Conservation (phyloP, 2,329 filamentous ascomycete genomes). For the Neofusicoccum kwambonambiense region DNA sequence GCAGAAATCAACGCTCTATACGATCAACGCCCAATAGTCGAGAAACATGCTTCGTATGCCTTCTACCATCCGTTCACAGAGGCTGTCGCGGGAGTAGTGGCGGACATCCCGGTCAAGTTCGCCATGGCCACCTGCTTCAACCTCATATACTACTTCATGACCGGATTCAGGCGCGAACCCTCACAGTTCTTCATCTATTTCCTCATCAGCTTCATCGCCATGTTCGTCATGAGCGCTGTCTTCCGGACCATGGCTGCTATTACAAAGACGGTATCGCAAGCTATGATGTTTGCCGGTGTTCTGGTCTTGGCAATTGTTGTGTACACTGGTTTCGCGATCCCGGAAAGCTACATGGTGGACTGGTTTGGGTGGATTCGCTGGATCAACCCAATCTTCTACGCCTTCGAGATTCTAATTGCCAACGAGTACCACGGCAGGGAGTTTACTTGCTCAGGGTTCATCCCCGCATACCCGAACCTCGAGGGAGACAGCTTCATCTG, state of each 20-base stretch:
- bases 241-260: slow-evolving; percentile 76
- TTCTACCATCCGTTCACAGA: slow-evolving; percentile 87
- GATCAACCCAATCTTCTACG: slow-evolving; percentile 74
- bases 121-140: slow-evolving; percentile 72
- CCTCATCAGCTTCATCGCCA: slow-evolving; percentile 63
- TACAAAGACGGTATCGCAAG: slow-evolving; percentile 64
- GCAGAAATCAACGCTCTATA: slow-evolving; percentile 58
- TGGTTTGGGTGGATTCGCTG: slow-evolving; percentile 57
- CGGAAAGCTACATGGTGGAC: slow-evolving; percentile 57
- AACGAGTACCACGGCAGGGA: slow-evolving; percentile 60
- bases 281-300: slow-evolving; percentile 54
- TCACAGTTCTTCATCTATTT: slow-evolving; percentile 83
- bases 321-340: slow-evolving; percentile 67
- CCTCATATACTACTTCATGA: slow-evolving; percentile 79
- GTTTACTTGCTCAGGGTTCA: slow-evolving; percentile 43
- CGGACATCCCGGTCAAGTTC: slow-evolving; percentile 79
- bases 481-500: slow-evolving; percentile 45
- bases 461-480: no score
- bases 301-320: slow-evolving; percentile 64
- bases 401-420: slow-evolving; percentile 74
- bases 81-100: slow-evolving; percentile 77
- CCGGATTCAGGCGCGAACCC: slow-evolving; percentile 68
- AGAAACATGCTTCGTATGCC: slow-evolving; percentile 83
- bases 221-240: slow-evolving; percentile 74
- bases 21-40: slow-evolving; percentile 82